Base-by-base conservation (phyloP, 192 early-diverging fungal genomes). In the Dissophora ornata region DNA sequence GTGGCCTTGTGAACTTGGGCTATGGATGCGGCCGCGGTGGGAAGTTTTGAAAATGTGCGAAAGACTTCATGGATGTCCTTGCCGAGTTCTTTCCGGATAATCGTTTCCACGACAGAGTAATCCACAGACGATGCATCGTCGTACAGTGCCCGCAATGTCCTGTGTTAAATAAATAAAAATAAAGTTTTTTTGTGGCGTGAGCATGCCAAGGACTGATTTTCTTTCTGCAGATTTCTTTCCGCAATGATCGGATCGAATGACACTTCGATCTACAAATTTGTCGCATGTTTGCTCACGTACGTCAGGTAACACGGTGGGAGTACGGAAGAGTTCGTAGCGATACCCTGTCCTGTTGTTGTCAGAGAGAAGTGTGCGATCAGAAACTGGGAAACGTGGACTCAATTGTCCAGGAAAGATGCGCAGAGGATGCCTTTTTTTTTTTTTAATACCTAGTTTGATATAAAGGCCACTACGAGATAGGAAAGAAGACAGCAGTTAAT, bases 1-100 rank as follows among this genome's bases (percentile, higher is more conserved):
- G 71, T 85, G 2, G 93, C 94, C n/a, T 84, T 86, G 62, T 98
- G 96, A 6, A 98, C 96, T 67, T 97, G 95, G 0, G 95, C 96
- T 50, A 98, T 93, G n/a, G 95, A 96, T 0, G 96, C 96, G 8
- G 91, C 91, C 0, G 95, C 96, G 13, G 94, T 79, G 9, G 96
- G 91, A 13, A 71, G 33, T 5, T 63, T 51, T 18, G 88, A 87
- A 71, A 98, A 97, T 2, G 84, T 82, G 8, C 66, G 73, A 83
- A 97, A 98, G 28, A 94, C 42, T 8, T 88, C 85, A 9, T 85
- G 79, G 10, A 91, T 80, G 0, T 79, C 62, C 2, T 84, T 79
- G 16, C 84, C 83, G 67, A 96, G 88, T 30, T 95, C 90, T 22
- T 83, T 75, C 51, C 63, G 67, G 59, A 98, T 86, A 21, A 95